phyloP scores from a whole-genome alignment of 2,329 filamentous ascomycete genomes.

The Waltergamsia citrina region DNA sequence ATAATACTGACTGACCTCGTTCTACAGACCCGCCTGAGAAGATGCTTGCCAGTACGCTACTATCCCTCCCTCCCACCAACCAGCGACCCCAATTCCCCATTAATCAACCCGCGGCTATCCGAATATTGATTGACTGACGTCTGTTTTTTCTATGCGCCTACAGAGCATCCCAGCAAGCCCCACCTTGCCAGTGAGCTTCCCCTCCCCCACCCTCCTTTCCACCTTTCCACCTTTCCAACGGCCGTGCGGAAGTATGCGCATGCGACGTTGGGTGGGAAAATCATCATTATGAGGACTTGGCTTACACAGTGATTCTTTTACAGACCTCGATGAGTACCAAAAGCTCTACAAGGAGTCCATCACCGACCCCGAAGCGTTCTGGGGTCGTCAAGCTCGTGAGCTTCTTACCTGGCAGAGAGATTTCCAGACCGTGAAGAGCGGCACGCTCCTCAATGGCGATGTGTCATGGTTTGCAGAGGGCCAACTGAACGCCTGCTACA shows the following conservation, averaged over 20 bases:
- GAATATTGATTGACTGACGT: conserved; percentile 1
- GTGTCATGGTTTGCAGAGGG: conserved; percentile 93
- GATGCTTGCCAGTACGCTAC: conserved; percentile 56
- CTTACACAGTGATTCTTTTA: too few relatives aligned
- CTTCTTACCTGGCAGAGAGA: conserved; percentile 84
- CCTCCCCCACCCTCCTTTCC: conserved; percentile 1
- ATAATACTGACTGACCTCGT: too few relatives aligned
- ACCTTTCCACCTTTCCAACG: neutral
- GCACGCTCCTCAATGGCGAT: conserved; percentile 71
- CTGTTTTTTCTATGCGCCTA: conserved; percentile 8
- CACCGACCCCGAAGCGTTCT: conserved; percentile 80
- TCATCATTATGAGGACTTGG: too few relatives aligned
- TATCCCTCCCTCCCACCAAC: too few relatives aligned
- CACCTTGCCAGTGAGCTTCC: conserved; percentile 50
- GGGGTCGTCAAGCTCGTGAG: conserved; percentile 77
- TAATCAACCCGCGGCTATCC: neutral
- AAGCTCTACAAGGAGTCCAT: conserved; percentile 76
- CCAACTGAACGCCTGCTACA: conserved; percentile 89
- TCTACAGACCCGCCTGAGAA: conserved; percentile 50
- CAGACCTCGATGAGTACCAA: conserved; percentile 59
- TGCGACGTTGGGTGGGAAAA: too few relatives aligned
- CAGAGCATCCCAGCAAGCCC: conserved; percentile 62
- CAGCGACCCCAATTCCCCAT: neutral
- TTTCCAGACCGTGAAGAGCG: conserved; percentile 80
- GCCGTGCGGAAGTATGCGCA: neutral